Evolutionary conservation across 805 yeast genomes (phyloP), one percentile per base, ranked within the genome.

Genomic region (Suhomyces sp.): DNA sequence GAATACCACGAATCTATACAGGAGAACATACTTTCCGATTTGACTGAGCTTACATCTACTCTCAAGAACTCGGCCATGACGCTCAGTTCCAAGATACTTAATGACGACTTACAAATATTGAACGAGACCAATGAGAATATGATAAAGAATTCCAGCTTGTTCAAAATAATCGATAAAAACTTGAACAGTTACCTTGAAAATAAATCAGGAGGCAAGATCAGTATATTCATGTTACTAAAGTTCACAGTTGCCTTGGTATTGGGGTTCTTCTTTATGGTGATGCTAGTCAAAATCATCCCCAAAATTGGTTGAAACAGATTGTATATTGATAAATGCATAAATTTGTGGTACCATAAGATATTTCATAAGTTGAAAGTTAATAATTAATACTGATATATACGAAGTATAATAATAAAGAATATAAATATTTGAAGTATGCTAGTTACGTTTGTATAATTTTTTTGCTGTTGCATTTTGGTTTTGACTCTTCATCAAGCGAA

Each of bases 51-150:
- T 66, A 83, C 84, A 0, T 60, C 73, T 6, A 66, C 71, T 6
- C 73, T 83, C 56, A 81, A 78, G 55, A 63, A 66, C 24, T 78
- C 82, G 17, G 86, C 86, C 1, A 56, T 72, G 29, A 59, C 62
- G 6, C 72, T 74, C 17, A 81, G 73, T 57, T 64, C 61, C 53
- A 76, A 62, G 55, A 62, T 72, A 23, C 52, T 61, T 57, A 59
- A 60, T 19, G 77, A 69, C 35, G 79, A 75, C 55, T 59, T 69
- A 22, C 62, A 55, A 24, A 58, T 71, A n/a, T 60, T 76, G 26
- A 58, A 66, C 13, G 65, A 67, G 44, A 68, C 79, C 1, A 63
- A 67, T 46, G 77, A 72, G 24, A 71, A 66, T 52, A 61, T 76
- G 61, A 54, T 61, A 42, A 65, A 62, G 49, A 70, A 72, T 53